A percentile compares a stretch with the other conserved stretches of the same genome.
Evolutionary conservation across 2,329 filamentous ascomycete species (phyloP).

Genomic region (Curvularia lunata): DNA sequence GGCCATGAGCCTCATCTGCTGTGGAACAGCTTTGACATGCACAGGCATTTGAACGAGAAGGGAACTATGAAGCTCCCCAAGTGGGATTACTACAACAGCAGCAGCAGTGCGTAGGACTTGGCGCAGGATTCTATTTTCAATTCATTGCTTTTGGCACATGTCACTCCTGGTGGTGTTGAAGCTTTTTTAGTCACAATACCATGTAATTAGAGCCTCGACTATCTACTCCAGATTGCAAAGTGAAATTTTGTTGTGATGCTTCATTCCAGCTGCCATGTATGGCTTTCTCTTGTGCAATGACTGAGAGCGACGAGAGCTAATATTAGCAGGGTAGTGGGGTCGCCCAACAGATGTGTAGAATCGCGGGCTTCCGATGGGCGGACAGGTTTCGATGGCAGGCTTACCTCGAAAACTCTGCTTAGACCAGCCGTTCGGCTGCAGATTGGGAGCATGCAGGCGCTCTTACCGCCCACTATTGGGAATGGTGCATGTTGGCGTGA

Average conservation of each 20-base stretch:
- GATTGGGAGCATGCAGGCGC: conserved; percentile 12
- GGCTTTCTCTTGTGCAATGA: neutral
- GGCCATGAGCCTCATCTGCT: conserved; percentile 88
- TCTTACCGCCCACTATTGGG: conserved; percentile 13
- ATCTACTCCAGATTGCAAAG: neutral
- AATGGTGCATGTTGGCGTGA: conserved; percentile 20
- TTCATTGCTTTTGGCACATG: neutral
- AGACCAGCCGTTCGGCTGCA: conserved; percentile 25
- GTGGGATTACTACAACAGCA: conserved; percentile 57
- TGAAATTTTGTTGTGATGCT: neutral
- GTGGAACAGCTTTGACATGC: conserved; percentile 88
- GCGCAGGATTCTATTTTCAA: neutral
- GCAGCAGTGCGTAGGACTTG: conserved; percentile 11
- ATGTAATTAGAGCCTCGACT: neutral
- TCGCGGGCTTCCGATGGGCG: neutral
- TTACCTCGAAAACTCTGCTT: conserved; percentile 19
- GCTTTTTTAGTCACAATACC: neutral
- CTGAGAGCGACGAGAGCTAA: neutral
- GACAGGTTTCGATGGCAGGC: conserved; percentile 3
- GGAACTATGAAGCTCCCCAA: conserved; percentile 86
- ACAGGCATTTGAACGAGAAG: conserved; percentile 79
- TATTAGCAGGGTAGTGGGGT: neutral
- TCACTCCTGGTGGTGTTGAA: neutral
- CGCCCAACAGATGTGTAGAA: neutral
- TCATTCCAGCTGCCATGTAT: neutral